These are phyloP conservation scores for Colletotrichum sp. DNA, from an alignment of 2,329 filamentous ascomycete species.

Conservation along the genomic window DNA sequence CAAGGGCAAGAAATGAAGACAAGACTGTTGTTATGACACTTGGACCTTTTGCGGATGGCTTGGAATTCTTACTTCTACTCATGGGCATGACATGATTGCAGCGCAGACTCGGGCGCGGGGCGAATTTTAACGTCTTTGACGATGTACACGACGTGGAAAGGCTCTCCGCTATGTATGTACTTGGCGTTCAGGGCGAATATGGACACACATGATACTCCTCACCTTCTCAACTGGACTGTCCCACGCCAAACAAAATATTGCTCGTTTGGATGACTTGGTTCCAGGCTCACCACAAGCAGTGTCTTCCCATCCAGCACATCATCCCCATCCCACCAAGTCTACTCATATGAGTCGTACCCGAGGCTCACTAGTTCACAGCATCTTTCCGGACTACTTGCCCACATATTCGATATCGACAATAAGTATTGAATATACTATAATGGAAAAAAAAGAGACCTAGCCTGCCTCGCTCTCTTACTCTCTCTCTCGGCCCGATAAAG, in stretches of 20 bases:
- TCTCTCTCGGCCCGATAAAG: not conserved
- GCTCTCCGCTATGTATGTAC: constrained; percentile 16
- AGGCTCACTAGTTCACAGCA: not conserved
- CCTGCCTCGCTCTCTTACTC: not conserved
- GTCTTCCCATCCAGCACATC: not conserved
- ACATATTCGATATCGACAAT: not conserved
- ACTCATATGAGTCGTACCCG: not conserved
- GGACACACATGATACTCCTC: constrained; percentile 12
- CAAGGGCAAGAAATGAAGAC: constrained; percentile 32
- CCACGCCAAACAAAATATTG: not conserved
- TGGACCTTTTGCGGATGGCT: not conserved
- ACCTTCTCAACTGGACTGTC: not conserved
- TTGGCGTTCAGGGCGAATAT: constrained; percentile 16
- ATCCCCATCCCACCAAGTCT: not conserved
- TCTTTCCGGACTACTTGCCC: not conserved
- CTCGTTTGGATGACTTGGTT: not conserved
- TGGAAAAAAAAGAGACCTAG: not conserved
- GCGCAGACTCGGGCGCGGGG: constrained; percentile 6
- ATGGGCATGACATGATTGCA: constrained; percentile 16
- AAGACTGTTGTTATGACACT: not conserved
- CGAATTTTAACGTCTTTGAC: constrained; percentile 5
- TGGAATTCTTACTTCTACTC: not conserved
- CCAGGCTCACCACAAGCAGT: not conserved
- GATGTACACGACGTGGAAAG: constrained; percentile 1
- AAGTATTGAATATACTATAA: constrained; percentile 16